Base-by-base conservation (phyloP, 129 eudicot genomes). In the Escallonia herrerae region DNA sequence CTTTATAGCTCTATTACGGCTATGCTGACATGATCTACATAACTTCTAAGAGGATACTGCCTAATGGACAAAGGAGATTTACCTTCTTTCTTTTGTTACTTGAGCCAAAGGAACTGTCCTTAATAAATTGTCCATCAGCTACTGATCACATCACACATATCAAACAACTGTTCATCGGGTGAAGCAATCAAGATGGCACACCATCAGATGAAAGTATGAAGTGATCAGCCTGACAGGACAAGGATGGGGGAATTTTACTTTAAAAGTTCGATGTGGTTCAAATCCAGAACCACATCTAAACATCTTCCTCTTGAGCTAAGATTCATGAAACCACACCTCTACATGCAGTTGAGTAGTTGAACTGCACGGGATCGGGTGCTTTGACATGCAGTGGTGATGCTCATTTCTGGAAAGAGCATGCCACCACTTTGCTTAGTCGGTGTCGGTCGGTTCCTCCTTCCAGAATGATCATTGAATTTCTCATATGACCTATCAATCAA, bases 111-210 rank as follows among this genome's bases (percentile, higher is more conserved):
- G 33, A 22, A 22, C 33, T 22, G 33, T 22, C 33, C 33, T 22
- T 22, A 22, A 22, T 22, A 22, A 22, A 22, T 22, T 22, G 33
- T 22, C 33, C 33, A 22, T 22, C 33, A 22, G 33, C 33, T 22
- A 22, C 33, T 22, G 33, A 22, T 22, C 33, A 22, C 33, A 22
- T 22, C 33, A 22, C 33, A 22, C 1, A 22, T 45, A 63, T 63
- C 51, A 63, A 62, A 22, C 54, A 15, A 43, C 54, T 45, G 55
- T 6, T 38, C 50, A 49, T 63, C 46, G 43, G 22, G 15, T 40
- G 67, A 63, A 63, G 33, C 10, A 8, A 12, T 43, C 14, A 63
- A 43, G 33, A 63, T 63, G 67, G 67, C 46, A 52, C 67, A 22
- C 33, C 33, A 22, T 22, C 55, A 63, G 46, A 8, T 8, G n/a